Evolutionary conservation across 2,329 filamentous ascomycete genomes (phyloP).

Genomic region (Colletotrichum liaoningense): DNA sequence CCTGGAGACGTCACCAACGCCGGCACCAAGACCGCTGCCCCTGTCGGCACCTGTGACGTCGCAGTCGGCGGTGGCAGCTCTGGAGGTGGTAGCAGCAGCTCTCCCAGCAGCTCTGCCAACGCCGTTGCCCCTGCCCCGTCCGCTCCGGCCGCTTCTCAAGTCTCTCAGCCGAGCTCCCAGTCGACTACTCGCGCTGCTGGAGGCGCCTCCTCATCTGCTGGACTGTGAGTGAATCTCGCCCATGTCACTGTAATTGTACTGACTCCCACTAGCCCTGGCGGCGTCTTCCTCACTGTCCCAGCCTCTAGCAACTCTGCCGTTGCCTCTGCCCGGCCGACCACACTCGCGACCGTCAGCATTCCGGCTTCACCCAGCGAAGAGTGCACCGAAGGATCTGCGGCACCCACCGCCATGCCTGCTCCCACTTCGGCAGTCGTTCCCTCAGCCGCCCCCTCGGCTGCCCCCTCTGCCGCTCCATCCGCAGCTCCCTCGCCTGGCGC

Average conservation of each 20-base stretch:
- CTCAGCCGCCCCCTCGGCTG: neutral
- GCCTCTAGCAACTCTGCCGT: constrained; percentile 35
- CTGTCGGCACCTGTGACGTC: constrained; percentile 49
- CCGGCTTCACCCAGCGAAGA: constrained; percentile 38
- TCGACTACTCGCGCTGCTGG: constrained; percentile 30
- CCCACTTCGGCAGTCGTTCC: constrained; percentile 4
- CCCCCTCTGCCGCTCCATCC: neutral
- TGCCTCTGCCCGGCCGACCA: constrained; percentile 35
- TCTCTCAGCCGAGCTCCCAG: constrained; percentile 4
- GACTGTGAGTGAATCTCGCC: constrained; percentile 41
- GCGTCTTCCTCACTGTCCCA: constrained; percentile 54
- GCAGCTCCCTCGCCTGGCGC: neutral
- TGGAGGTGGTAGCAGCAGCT: constrained; percentile 30
- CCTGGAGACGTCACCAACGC: constrained; percentile 54
- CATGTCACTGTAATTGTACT: constrained; percentile 32
- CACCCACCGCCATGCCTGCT: constrained; percentile 12
- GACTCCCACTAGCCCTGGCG: constrained; percentile 50
- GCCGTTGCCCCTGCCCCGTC: constrained; percentile 38
- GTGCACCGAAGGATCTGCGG: neutral
- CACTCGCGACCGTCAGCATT: constrained; percentile 40
- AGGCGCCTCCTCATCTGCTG: constrained; percentile 35
- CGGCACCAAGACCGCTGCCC: constrained; percentile 49
- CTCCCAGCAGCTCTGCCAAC: constrained; percentile 5
- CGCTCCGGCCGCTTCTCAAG: constrained; percentile 30
- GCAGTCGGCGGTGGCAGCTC: constrained; percentile 47